These are phyloP conservation scores for Neocatenulostroma microsporum DNA, from an alignment of 2,329 filamentous ascomycete species.

Conservation along the genomic window DNA sequence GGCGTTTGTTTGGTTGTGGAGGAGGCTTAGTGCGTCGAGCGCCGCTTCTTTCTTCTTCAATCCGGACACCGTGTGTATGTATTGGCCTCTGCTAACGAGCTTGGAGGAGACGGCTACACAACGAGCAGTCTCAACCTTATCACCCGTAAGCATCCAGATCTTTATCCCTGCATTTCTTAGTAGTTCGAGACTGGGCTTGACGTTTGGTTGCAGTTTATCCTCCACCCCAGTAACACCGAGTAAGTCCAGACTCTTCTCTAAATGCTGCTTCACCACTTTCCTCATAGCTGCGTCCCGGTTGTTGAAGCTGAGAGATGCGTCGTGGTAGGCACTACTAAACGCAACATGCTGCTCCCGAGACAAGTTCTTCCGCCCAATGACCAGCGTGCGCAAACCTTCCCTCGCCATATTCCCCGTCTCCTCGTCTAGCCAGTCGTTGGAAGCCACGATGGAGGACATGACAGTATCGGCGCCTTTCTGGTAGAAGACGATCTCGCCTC, in stretches of 20 bases:
- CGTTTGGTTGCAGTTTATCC: constrained; percentile 90
- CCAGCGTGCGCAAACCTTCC: constrained; percentile 86
- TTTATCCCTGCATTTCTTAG: constrained; percentile 96
- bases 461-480: constrained; percentile 98
- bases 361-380: constrained; percentile 85
- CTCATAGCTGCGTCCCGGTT: constrained; percentile 77
- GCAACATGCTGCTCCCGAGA: constrained; percentile 71
- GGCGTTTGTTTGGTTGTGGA: constrained; percentile 75
- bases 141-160: constrained; percentile 99
- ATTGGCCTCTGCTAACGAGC: constrained; percentile 85
- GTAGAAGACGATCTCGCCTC: constrained; percentile 92
- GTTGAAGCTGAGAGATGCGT: constrained; percentile 71
- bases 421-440: constrained; percentile 98
- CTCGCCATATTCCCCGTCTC: constrained; percentile 99
- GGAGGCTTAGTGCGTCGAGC: constrained; percentile 79
- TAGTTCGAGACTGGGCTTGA: constrained; percentile 90
- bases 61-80: constrained; percentile 78
- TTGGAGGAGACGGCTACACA: constrained; percentile 95
- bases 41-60: constrained; percentile 67
- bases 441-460: constrained; percentile 89
- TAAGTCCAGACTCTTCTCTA: constrained; percentile 84
- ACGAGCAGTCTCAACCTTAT: constrained; percentile 95
- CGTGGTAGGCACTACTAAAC: constrained; percentile 66
- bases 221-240: constrained; percentile 97
- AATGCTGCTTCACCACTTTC: constrained; percentile 65